These are phyloP conservation scores for Rhynchospora breviuscula DNA, from an alignment of 176 grass and related monocot species.

Conservation along the genomic window DNA sequence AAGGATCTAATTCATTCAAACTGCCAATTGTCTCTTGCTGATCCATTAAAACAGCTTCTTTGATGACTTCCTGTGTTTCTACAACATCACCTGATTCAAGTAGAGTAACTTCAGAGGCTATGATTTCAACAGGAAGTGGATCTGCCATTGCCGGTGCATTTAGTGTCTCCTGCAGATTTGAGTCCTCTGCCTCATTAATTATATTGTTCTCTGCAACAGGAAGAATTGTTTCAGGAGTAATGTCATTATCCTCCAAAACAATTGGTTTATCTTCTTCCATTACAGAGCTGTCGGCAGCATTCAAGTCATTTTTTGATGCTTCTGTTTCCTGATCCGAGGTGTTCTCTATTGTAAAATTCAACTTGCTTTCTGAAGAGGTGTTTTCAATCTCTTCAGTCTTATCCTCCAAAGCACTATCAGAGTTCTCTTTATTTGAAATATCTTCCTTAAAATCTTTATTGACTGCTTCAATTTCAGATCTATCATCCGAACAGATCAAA, in stretches of 20 bases:
- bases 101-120: conserved; percentile 25
- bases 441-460: conserved; percentile 16
- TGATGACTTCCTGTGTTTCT: conserved; percentile 11
- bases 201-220: not conserved
- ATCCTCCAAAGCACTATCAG: conserved; percentile 3
- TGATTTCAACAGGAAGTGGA: conserved; percentile 27
- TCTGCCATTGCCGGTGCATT: conserved; percentile 31
- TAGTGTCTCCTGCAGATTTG: conserved; percentile 27
- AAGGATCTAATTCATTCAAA: conserved; percentile 25
- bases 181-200: conserved; percentile 25
- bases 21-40: not conserved
- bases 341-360: not conserved
- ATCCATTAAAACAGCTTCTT: not conserved
- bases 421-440: conserved; percentile 14
- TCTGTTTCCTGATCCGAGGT: not conserved
- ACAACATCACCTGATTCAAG: conserved; percentile 46
- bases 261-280: conserved; percentile 21
- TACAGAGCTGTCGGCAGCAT: not conserved
- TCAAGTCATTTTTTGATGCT: conserved; percentile 12
- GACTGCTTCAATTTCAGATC: not conserved
- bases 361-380: conserved; percentile 15
- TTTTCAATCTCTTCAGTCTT: conserved; percentile 8
- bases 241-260: conserved; percentile 12
- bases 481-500: conserved; percentile 19
- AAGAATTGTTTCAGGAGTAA: not conserved